Evolutionary conservation across 176 grass and related monocot species (phyloP), one percentile per base, ranked within the genome.

Genomic region (Metroxylon sagu): DNA sequence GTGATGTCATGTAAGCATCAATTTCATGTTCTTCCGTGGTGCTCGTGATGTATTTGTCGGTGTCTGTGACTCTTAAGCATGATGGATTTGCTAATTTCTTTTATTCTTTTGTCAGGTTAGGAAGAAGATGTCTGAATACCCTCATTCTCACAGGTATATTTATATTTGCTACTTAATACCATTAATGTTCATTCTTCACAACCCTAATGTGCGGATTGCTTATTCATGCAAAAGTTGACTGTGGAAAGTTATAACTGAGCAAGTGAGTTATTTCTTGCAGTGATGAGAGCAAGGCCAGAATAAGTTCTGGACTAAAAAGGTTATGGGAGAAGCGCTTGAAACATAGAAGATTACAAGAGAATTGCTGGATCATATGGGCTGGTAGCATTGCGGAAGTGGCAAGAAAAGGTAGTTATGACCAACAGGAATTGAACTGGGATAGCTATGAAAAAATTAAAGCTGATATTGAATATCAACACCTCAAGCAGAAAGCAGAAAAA

Each of bases 1-100:
- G 92, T 96, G 92, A 96, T 90, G 92, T 76, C 80, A 83, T 90
- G 83, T 90, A 88, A 90, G 90, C 83, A 69, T 74, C 66, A 26
- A 14, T 43, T 43, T 43, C 35, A 43, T 43, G 35, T 43, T 43
- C 35, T 43, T 2, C 35, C 35, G 12, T 43, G 35, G 35, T 43
- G 8, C 35, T 43, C 8, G 35, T 2, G 35, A 43, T 43, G 2
- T 43, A 2, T 43, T 10, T 56, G 35, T 43, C 2, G 35, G 35
- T 43, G 5, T 43, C 35, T 10, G 3, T 43, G 35, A 10, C 35
- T 43, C 12, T 14, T 43, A 43, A 1, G 12, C 35, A 43, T 43
- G 72, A 2, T 43, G 35, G 12, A 14, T 43, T 43, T 43, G 35
- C 35, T 43, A 43, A 43, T 43, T 43, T 14, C 35, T 43, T 35